Base-by-base conservation (phyloP, 768 basidiomycete species). In the Calocybe gangraenosa region DNA sequence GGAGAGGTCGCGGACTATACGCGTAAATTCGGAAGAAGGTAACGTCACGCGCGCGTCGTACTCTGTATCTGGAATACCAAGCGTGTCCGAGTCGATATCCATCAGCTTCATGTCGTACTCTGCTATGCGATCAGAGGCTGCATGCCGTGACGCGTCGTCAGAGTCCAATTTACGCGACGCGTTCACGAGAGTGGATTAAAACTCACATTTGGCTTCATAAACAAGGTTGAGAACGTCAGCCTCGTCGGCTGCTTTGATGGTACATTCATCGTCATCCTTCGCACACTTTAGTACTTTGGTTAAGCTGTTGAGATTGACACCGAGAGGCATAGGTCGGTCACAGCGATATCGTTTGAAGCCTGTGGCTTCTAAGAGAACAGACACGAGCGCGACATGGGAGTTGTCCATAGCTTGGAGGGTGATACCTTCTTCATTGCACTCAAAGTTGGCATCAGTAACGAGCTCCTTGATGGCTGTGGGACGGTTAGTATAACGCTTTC, bases 41-140 rank as follows among this genome's bases (percentile, higher is more conserved):
- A 99, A 83, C 15, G 84, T 83, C 38, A 98, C 83, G 45, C 87
- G 84, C 2, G 92, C 91, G 57, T 98, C 95, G 65, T 98, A 99
- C 40, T 94, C 87, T 2, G 96, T 99, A 52, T 97, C 94, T 13
- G 96, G 96, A 58, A 98, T 98, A 38, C 87, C 86, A 41, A 98
- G 85, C 36, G 81, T 84, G 67, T 99, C 96, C 18, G 90, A 74
- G 64, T 99, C 95, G 60, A 99, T 99, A 58, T 98, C 95, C 95
- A 99, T 97, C 42, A 98, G 81, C 65, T 98, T 98, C 87, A 99
- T 91, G 56, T 96, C 93, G 68, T 99, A 99, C 62, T 97, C 92
- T 19, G 93, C 92, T 42, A 98, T 85, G 51, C 96, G 83, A 64
- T 96, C 95, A 3, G 84, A 79, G 66, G 83, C 94, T 96, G 54